These are phyloP conservation scores for Tylopilus cervinicoccineus DNA, from an alignment of 768 basidiomycete species.

Conservation along the genomic window DNA sequence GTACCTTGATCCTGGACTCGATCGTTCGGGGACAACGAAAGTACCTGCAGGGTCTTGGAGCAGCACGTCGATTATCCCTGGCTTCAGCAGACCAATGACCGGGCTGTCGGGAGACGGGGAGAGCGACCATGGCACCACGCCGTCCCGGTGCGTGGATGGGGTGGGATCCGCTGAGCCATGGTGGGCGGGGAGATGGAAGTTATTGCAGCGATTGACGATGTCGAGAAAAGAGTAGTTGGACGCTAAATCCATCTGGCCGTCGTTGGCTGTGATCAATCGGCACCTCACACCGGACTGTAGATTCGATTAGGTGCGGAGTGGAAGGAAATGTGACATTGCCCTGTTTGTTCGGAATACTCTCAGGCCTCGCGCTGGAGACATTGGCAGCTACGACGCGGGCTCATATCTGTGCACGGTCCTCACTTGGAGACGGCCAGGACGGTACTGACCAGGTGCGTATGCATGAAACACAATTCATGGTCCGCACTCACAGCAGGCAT, in stretches of 20 bases:
- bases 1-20: constrained; percentile 19
- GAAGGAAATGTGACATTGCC: too few species aligned
- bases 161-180: constrained; percentile 22
- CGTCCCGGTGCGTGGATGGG: constrained; percentile 33
- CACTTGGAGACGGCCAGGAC: too few species aligned
- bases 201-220: constrained; percentile 68
- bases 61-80: constrained; percentile 52
- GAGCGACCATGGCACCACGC: constrained; percentile 55
- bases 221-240: constrained; percentile 48
- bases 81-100: constrained; percentile 58
- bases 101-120: constrained; percentile 47
- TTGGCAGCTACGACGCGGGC: too few species aligned
- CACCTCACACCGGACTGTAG: too few species aligned
- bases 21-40: constrained; percentile 40
- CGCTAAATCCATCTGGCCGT: neutral
- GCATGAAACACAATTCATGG: too few species aligned
- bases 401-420: too few species aligned
- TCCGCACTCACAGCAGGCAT: too few species aligned
- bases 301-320: too few species aligned
- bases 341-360: too few species aligned
- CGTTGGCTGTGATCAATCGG: neutral
- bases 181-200: constrained; percentile 44
- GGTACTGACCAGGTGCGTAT: too few species aligned
- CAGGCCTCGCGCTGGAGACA: too few species aligned
- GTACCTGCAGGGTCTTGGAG: constrained; percentile 40